These are phyloP conservation scores for Trametes cinnabarina DNA, from an alignment of 768 basidiomycete species.

Conservation along the genomic window DNA sequence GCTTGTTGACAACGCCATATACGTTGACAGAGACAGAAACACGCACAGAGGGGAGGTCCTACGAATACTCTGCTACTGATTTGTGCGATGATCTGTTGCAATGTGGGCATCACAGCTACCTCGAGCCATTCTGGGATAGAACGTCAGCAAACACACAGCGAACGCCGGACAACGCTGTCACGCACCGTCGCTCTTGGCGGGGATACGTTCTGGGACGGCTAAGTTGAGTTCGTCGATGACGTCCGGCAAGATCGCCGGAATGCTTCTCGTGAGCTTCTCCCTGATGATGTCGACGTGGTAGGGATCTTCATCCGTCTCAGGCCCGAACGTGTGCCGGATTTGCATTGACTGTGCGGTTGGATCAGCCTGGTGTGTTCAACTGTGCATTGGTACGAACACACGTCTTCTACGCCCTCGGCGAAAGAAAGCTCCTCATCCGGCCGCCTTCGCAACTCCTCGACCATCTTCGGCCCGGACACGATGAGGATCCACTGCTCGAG, in stretches of 20 bases:
- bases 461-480: slow-evolving; percentile 38
- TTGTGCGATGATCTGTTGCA: slow-evolving; percentile 29
- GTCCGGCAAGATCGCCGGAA: slow-evolving; percentile 21
- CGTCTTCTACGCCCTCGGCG: slow-evolving; percentile 39
- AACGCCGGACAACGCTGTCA: background rate
- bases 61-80: slow-evolving; percentile 35
- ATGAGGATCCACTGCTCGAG: slow-evolving; percentile 48
- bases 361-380: background rate
- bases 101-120: slow-evolving; percentile 19
- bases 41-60: slow-evolving; percentile 34
- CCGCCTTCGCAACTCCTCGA: slow-evolving; percentile 52
- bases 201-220: slow-evolving; percentile 32
- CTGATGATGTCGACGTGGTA: slow-evolving; percentile 27
- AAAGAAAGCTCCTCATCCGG: slow-evolving; percentile 47
- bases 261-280: slow-evolving; percentile 27
- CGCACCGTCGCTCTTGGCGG: slow-evolving; percentile 15
- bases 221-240: slow-evolving; percentile 27
- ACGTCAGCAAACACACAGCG: background rate
- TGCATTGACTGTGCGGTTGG: slow-evolving; percentile 29
- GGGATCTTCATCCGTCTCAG: slow-evolving; percentile 10
- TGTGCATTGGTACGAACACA: slow-evolving; percentile 15
- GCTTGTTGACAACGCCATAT: no score
- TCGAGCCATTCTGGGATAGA: slow-evolving; percentile 26
- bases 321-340: slow-evolving; percentile 35
- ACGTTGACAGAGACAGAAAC: no score